These are phyloP conservation scores for Fraxinus ornus DNA, from an alignment of 305 asterid species.

Conservation along the genomic window DNA sequence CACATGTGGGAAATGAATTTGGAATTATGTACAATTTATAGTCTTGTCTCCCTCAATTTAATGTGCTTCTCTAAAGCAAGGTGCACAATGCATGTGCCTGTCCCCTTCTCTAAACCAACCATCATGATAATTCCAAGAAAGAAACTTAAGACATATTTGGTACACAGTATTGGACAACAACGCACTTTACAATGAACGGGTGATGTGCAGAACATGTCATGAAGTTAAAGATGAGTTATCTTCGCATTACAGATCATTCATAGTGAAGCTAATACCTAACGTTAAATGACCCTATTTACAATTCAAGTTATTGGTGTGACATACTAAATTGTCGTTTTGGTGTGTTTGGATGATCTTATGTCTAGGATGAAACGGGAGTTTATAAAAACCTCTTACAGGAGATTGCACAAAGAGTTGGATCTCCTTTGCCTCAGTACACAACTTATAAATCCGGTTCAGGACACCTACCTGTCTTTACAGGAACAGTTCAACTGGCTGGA, in stretches of 20 bases:
- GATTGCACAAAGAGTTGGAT: conserved; percentile 73
- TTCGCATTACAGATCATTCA: not conserved
- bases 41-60: conserved; percentile 49
- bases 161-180: not conserved
- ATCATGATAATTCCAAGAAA: not conserved
- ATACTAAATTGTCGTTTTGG: not conserved
- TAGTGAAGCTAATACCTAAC: not conserved
- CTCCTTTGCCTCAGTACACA: conserved; percentile 68
- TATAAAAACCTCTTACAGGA: conserved; percentile 77
- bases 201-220: not conserved
- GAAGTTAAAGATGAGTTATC: not conserved
- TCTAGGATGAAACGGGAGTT: conserved; percentile 79
- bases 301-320: not conserved
- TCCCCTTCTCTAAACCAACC: conserved; percentile 29
- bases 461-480: conserved; percentile 70
- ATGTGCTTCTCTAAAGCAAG: conserved; percentile 33
- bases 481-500: conserved; percentile 68
- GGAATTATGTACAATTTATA: conserved; percentile 36
- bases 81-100: conserved; percentile 46
- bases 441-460: conserved; percentile 64
- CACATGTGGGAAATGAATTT: conserved; percentile 19
- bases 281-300: not conserved
- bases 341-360: not conserved
- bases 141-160: not conserved
- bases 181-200: not conserved